phyloP scores from a whole-genome alignment of 768 basidiomycete genomes.

The Phlebiopsis flavidoalba region DNA sequence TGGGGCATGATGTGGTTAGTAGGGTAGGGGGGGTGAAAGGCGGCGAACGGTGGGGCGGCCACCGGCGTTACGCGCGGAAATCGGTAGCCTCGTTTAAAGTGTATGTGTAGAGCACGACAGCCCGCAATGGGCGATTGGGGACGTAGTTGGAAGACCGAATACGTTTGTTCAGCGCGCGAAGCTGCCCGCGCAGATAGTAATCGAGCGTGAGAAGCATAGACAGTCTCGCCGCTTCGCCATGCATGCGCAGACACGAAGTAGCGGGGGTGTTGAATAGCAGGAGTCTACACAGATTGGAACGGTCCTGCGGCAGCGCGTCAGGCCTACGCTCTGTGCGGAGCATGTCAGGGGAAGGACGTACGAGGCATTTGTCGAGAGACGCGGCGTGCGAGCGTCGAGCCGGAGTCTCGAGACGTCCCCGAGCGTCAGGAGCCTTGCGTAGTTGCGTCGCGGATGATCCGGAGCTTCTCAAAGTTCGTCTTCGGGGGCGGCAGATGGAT shows the following conservation, averaged over 20 bases:
- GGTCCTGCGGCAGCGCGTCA: slow-evolving; percentile 47
- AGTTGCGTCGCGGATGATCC: slow-evolving; percentile 86
- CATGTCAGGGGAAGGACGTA: slow-evolving; percentile 31
- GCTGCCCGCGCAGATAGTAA: slow-evolving; percentile 95
- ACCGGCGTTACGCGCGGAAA: too few relatives aligned
- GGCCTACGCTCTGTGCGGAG: too few relatives aligned
- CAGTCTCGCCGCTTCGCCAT: slow-evolving; percentile 99
- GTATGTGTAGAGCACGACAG: too few relatives aligned
- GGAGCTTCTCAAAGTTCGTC: slow-evolving; percentile 92
- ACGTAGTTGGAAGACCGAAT: too few relatives aligned
- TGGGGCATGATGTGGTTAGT: slow-evolving; percentile 21
- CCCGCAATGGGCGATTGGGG: too few relatives aligned
- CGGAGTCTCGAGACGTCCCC: slow-evolving; percentile 92
- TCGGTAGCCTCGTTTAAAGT: too few relatives aligned
- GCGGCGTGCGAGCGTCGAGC: slow-evolving; percentile 82
- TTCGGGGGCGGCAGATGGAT: slow-evolving; percentile 89
- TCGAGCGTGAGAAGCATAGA: slow-evolving; percentile 98
- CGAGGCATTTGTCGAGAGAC: slow-evolving; percentile 84
- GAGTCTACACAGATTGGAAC: slow-evolving; percentile 73
- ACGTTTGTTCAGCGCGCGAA: too few relatives aligned
- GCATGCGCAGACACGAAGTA: too few relatives aligned
- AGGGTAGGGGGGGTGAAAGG: too few relatives aligned
- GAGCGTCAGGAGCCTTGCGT: slow-evolving; percentile 71
- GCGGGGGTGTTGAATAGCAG: slow-evolving; percentile 94
- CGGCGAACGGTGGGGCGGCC: too few relatives aligned